Conservation (phyloP, 305 asterid genomes). For the Stenogyne calaminthoides region DNA sequence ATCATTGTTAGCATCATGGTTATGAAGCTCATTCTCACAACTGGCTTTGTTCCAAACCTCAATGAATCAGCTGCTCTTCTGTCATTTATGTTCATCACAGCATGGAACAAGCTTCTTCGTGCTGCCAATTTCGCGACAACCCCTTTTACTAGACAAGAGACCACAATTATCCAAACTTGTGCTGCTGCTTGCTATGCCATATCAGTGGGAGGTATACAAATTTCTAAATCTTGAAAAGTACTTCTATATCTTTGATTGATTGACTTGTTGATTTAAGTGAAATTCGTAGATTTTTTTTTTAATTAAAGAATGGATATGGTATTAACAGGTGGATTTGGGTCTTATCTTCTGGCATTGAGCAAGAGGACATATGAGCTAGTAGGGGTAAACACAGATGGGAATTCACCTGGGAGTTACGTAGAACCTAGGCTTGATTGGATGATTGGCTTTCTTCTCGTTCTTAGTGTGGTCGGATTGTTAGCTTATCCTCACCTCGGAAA, state of each 20-base stretch:
- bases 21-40: conserved; percentile 66
- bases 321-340: conserved; percentile 81
- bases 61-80: conserved; percentile 74
- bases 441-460: conserved; percentile 81
- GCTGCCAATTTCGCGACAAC: conserved; percentile 44
- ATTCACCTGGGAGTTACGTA: conserved; percentile 62
- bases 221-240: not conserved
- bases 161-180: conserved; percentile 47
- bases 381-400: conserved; percentile 66
- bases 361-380: conserved; percentile 71
- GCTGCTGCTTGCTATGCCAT: conserved; percentile 51
- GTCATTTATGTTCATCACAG: conserved; percentile 49
- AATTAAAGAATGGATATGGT: not conserved
- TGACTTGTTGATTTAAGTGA: not conserved
- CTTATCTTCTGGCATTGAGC: conserved; percentile 75
- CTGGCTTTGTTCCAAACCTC: conserved; percentile 69
- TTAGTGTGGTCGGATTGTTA: conserved; percentile 77
- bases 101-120: conserved; percentile 55
- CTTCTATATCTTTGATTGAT: not conserved
- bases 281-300: not conserved
- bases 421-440: conserved; percentile 84
- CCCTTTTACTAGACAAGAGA: conserved; percentile 51
- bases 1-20: conserved; percentile 52
- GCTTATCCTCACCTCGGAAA: conserved; percentile 84
- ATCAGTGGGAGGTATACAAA: conserved; percentile 53